These are phyloP conservation scores for Dictyophora rubrovolvata DNA, from an alignment of 768 basidiomycete genomes.

Conservation along the genomic window DNA sequence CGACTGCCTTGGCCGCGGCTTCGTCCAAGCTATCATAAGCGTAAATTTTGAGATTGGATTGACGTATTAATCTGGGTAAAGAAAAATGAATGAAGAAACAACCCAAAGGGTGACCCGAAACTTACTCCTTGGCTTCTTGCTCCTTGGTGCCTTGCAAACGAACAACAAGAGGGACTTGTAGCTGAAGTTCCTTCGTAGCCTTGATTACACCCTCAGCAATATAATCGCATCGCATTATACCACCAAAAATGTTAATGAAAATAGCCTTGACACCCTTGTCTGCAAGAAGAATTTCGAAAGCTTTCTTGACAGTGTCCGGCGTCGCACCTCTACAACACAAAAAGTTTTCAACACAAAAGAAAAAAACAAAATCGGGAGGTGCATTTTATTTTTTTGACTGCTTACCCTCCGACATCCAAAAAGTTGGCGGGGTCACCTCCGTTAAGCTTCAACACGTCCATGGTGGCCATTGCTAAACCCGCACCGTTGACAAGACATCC, in stretches of 20 bases:
- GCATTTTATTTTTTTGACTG: background rate
- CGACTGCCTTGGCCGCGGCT: constrained; percentile 73
- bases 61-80: constrained; percentile 70
- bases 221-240: constrained; percentile 99
- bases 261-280: constrained; percentile 96
- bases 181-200: constrained; percentile 82
- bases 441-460: constrained; percentile 96
- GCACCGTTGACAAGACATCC: constrained; percentile 99
- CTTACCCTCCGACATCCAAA: constrained; percentile 92
- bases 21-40: constrained; percentile 91
- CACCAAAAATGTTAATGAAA: constrained; percentile 97
- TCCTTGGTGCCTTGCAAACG: constrained; percentile 97
- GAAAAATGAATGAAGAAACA: constrained; percentile 7
- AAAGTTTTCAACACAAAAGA: background rate
- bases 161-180: constrained; percentile 84
- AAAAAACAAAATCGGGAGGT: background rate
- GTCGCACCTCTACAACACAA: constrained; percentile 68
- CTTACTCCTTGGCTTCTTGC: constrained; percentile 86
- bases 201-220: constrained; percentile 98
- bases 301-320: constrained; percentile 99
- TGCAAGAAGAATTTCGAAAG: constrained; percentile 86
- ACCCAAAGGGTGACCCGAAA: constrained; percentile 12
- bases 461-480: constrained; percentile 98
- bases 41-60: constrained; percentile 87
- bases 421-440: constrained; percentile 96